A percentile compares a stretch with the other conserved stretches of the same genome.
Conservation (phyloP, 75 land plant genomes). For the Pinus taeda region DNA sequence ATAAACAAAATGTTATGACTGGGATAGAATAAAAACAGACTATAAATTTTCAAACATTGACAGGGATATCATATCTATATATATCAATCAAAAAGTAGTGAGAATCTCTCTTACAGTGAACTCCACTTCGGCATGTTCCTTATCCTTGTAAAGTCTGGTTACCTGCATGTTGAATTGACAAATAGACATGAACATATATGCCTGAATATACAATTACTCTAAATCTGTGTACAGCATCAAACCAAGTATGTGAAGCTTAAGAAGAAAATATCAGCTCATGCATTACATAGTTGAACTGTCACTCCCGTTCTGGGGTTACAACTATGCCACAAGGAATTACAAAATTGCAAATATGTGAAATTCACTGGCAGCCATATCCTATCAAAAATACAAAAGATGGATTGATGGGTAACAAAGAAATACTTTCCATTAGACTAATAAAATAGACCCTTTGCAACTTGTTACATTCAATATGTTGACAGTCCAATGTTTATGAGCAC, state of each 20-base stretch:
- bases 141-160: conserved; percentile 74
- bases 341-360: neutral
- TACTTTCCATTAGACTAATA: neutral
- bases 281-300: neutral
- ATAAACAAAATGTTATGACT: neutral
- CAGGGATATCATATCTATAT: neutral
- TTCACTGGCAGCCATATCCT: neutral
- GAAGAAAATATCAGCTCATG: conserved; percentile 3
- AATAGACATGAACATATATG: neutral
- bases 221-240: neutral
- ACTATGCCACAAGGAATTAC: neutral
- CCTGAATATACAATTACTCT: neutral
- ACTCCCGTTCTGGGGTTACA: neutral
- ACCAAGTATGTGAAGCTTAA: neutral
- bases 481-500: too few relatives aligned
- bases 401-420: neutral
- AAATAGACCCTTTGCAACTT: too few relatives aligned
- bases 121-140: conserved; percentile 89
- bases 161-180: conserved; percentile 37
- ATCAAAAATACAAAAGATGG: neutral
- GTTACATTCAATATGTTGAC: neutral
- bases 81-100: neutral
- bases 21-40: neutral
- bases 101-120: conserved; percentile 57
- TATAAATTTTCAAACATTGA: neutral